phyloP scores from a whole-genome alignment of 768 basidiomycete genomes.

The Hypholoma fasciculare region DNA sequence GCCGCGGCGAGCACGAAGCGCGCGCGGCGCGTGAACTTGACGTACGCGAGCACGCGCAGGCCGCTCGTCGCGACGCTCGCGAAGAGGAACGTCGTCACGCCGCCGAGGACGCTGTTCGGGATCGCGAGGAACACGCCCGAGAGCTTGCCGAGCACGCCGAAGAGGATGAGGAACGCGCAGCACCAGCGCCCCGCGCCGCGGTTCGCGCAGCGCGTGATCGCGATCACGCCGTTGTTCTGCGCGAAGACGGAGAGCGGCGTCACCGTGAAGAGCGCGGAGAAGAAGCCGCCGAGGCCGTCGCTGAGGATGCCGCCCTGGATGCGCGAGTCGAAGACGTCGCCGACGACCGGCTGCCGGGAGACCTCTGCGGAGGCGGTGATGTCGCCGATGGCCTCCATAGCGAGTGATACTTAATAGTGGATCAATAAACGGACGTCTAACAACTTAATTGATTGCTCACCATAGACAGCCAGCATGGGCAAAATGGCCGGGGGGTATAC shows the following conservation, averaged over 20 bases:
- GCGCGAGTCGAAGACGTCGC: constrained; percentile 75
- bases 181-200: constrained; percentile 79
- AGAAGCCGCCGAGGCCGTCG: constrained; percentile 79
- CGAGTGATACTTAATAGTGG: constrained; percentile 52
- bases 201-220: constrained; percentile 83
- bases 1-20: constrained; percentile 72
- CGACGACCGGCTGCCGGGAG: constrained; percentile 71
- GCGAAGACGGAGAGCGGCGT: constrained; percentile 81
- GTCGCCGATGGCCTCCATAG: constrained; percentile 87
- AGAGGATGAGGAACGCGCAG: constrained; percentile 76
- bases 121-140: constrained; percentile 86
- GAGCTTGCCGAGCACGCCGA: constrained; percentile 79
- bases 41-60: constrained; percentile 63
- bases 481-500: constrained; percentile 72
- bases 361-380: constrained; percentile 84
- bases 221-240: constrained; percentile 84
- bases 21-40: constrained; percentile 61
- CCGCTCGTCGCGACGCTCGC: constrained; percentile 74
- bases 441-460: constrained; percentile 12
- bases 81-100: constrained; percentile 87
- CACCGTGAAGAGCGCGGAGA: constrained; percentile 81
- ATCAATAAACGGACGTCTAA: background rate
- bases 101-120: constrained; percentile 79
- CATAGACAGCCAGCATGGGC: constrained; percentile 42
- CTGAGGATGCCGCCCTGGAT: constrained; percentile 83